Evolutionary conservation across 306 rosid genomes (phyloP).

Genomic region (Dryas alaskensis): DNA sequence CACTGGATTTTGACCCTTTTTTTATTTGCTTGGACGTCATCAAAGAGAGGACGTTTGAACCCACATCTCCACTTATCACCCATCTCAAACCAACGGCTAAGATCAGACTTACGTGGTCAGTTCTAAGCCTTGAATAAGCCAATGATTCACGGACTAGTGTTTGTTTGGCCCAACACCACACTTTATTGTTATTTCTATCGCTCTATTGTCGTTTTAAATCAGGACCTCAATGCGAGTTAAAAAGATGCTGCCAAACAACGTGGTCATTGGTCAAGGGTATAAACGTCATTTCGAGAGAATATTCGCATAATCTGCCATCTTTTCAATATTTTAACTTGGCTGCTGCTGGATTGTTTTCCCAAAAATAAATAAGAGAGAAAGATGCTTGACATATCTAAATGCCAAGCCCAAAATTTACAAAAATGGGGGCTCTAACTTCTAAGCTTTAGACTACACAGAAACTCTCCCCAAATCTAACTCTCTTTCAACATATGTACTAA

Average conservation of each 20-base stretch:
- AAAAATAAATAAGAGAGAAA: background rate
- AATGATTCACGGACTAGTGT: conserved; percentile 7
- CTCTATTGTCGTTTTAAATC: background rate
- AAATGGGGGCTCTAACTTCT: background rate
- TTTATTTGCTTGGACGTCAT: conserved; percentile 9
- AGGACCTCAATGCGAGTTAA: too few species aligned
- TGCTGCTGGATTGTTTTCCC: background rate
- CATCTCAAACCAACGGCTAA: conserved; percentile 18
- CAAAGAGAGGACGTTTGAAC: background rate
- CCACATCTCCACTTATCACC: conserved; percentile 11
- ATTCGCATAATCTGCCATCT: background rate
- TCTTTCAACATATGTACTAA: background rate
- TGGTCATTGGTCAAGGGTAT: conserved; percentile 4
- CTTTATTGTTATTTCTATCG: background rate
- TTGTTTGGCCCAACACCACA: background rate
- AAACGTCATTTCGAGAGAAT: conserved; percentile 20
- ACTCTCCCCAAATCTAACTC: conserved; percentile 9
- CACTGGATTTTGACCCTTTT: conserved; percentile 18
- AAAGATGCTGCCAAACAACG: background rate
- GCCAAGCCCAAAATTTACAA: background rate
- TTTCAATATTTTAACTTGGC: background rate
- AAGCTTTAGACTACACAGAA: background rate
- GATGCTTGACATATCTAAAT: background rate
- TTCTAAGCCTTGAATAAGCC: background rate
- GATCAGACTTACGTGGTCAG: conserved; percentile 28